Evolutionary conservation across 441 rosid species (phyloP), one percentile per base, ranked within the genome.

Genomic region (Breynia disticha): DNA sequence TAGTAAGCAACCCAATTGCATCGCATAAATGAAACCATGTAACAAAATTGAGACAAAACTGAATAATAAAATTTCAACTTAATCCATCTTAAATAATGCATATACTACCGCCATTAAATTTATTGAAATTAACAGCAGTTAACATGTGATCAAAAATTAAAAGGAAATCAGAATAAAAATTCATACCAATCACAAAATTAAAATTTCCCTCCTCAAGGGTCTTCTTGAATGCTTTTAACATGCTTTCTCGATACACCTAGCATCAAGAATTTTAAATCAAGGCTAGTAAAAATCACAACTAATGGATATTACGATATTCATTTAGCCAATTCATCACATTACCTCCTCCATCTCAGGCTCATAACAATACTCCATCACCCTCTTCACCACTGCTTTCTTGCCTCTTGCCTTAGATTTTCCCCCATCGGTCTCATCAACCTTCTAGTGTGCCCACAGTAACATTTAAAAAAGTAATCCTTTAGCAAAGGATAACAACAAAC

Each of bases 291-390:
- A 54, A 60, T 22, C 37, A 48, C 35, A 45, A 41, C 3, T 19
- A 52, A 47, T 41, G 32, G 2, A n/a, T 11, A 37, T 28, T 32
- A 28, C n/a, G 3, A 11, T 4, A 15, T 11, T 41, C 1, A 41
- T 41, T 4, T 13, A 41, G 3, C 15, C 44, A 41, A 41, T 41
- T 11, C n/a, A 41, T 61, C 50, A 55, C 61, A 48, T 59, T 79
- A 91, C 96, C 96, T 82, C 96, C 76, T 85, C 96, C 98, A 91
- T 86, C 76, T 91, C 98, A 60, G 98, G 87, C 73, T 91, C 98
- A 62, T 83, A 91, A 62, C 87, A 83, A 71, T 87, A 87, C 72
- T 91, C 95, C 90, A 87, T 86, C 69, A 87, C 84, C 65, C 38
- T 87, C 73, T 80, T 87, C 28, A 75, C 65, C 15, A 66, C 35